A percentile compares a stretch with the other conserved stretches of the same genome.
These are phyloP conservation scores for Skeletonema tropicum DNA, from an alignment of 108 stramenopile species.

Conservation along the genomic window DNA sequence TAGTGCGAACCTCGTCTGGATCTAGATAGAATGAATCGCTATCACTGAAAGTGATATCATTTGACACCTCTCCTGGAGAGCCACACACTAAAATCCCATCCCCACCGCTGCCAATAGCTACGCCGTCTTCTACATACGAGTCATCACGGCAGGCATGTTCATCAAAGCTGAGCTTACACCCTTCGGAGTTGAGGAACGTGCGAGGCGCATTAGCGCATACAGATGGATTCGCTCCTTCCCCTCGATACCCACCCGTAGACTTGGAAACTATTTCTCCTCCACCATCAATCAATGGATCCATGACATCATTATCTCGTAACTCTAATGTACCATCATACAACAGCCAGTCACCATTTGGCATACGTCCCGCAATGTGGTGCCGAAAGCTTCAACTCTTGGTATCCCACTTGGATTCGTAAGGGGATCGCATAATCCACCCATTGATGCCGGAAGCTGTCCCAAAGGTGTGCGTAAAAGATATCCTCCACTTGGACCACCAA, in stretches of 20 bases:
- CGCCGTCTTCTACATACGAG: slow-evolving; percentile 28
- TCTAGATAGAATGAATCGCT: slow-evolving; percentile 13
- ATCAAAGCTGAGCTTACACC: slow-evolving; percentile 42
- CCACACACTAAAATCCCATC: slow-evolving; percentile 57
- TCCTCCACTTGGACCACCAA: not conserved
- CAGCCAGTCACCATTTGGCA: not conserved
- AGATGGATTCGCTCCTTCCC: no score
- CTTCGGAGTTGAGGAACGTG: slow-evolving; percentile 50
- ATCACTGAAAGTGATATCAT: slow-evolving; percentile 41
- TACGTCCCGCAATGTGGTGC: not conserved
- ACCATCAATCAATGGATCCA: slow-evolving; percentile 19
- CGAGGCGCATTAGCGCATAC: slow-evolving; percentile 48
- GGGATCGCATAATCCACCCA: no score
- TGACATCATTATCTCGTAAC: slow-evolving; percentile 3
- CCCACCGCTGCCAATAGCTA: slow-evolving; percentile 31
- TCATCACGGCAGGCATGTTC: slow-evolving; percentile 25
- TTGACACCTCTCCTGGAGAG: slow-evolving; percentile 64
- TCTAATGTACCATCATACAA: slow-evolving; percentile 7
- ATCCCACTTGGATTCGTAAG: no score
- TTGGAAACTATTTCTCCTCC: slow-evolving; percentile 1
- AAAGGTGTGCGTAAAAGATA: no score
- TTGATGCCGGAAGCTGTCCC: no score
- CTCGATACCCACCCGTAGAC: slow-evolving; percentile 1
- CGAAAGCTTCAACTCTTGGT: not conserved
- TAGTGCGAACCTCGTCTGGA: slow-evolving; percentile 26